Conservation (phyloP, 805 yeast genomes). For the Saccharomyces mikatae region DNA sequence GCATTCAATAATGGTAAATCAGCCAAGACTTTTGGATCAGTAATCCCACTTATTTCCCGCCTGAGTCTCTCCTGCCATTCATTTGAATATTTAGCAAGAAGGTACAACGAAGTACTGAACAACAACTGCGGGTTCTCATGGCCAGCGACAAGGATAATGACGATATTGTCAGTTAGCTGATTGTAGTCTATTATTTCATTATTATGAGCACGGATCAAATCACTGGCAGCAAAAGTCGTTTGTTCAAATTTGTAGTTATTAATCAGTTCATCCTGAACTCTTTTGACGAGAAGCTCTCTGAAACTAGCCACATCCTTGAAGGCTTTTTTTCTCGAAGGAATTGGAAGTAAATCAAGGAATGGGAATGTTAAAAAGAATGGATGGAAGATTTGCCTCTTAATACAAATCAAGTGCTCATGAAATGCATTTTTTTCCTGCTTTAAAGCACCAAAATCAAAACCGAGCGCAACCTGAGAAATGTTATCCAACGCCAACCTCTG, state of each 20-base stretch:
- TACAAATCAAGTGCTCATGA: constrained; percentile 34
- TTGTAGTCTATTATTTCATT: constrained; percentile 34
- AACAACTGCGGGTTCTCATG: constrained; percentile 56
- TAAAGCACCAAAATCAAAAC: constrained; percentile 39
- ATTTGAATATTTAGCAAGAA: constrained; percentile 36
- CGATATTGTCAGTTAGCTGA: constrained; percentile 47
- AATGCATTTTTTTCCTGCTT: constrained; percentile 27
- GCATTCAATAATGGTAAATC: constrained; percentile 52
- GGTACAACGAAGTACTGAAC: constrained; percentile 39
- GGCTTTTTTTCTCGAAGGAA: constrained; percentile 40
- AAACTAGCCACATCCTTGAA: constrained; percentile 37
- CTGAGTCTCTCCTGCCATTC: constrained; percentile 40
- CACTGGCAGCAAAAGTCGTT: constrained; percentile 35
- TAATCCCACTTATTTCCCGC: constrained; percentile 35
- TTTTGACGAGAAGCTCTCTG: constrained; percentile 30
- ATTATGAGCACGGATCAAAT: constrained; percentile 35
- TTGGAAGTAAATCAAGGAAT: constrained; percentile 41
- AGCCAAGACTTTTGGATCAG: constrained; percentile 38
- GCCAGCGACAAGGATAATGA: constrained; percentile 51
- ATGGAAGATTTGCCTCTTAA: constrained; percentile 46
- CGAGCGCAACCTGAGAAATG: constrained; percentile 43
- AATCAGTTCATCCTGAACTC: constrained; percentile 29
- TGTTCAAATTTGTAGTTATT: constrained; percentile 28
- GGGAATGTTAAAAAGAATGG: constrained; percentile 51
- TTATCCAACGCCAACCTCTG: constrained; percentile 44